A percentile compares a stretch with the other conserved stretches of the same genome.
These are phyloP conservation scores for Thozetella sp. DNA, from an alignment of 495 filamentous ascomycete species.

Conservation along the genomic window DNA sequence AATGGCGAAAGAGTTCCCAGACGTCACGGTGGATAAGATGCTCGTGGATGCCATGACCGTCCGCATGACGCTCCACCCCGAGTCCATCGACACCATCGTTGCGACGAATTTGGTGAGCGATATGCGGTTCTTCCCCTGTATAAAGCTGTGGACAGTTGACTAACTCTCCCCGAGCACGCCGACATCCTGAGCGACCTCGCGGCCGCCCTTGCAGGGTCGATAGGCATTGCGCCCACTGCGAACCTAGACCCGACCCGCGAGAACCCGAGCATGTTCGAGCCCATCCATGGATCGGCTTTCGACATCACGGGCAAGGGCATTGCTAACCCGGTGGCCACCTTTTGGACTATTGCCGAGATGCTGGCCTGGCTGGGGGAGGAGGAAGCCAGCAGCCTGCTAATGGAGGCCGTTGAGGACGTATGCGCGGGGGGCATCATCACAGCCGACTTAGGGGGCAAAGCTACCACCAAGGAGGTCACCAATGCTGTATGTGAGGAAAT, in stretches of 20 bases:
- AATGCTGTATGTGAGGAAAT: slow-evolving; percentile 63
- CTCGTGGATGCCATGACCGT: slow-evolving; percentile 62
- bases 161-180: slow-evolving; percentile 29
- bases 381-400: slow-evolving; percentile 53
- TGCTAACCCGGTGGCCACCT: slow-evolving; percentile 69
- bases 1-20: slow-evolving; percentile 52
- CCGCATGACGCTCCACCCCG: slow-evolving; percentile 54
- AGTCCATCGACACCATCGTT: slow-evolving; percentile 56
- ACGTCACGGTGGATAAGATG: slow-evolving; percentile 58
- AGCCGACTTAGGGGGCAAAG: slow-evolving; percentile 59
- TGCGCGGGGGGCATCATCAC: slow-evolving; percentile 60
- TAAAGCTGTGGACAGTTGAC: not conserved
- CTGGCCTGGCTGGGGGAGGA: slow-evolving; percentile 64
- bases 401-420: slow-evolving; percentile 63
- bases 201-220: slow-evolving; percentile 55
- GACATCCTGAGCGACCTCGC: slow-evolving; percentile 61
- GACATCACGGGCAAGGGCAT: slow-evolving; percentile 71
- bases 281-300: slow-evolving; percentile 68
- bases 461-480: slow-evolving; percentile 60
- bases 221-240: slow-evolving; percentile 61
- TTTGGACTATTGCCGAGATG: slow-evolving; percentile 74
- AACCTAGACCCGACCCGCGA: slow-evolving; percentile 65
- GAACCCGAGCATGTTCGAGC: slow-evolving; percentile 68
- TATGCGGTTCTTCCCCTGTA: too few species aligned
- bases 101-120: slow-evolving; percentile 48